Evolutionary conservation across 2,329 filamentous ascomycete species (phyloP).

Genomic region (Hypoxylon sp.): DNA sequence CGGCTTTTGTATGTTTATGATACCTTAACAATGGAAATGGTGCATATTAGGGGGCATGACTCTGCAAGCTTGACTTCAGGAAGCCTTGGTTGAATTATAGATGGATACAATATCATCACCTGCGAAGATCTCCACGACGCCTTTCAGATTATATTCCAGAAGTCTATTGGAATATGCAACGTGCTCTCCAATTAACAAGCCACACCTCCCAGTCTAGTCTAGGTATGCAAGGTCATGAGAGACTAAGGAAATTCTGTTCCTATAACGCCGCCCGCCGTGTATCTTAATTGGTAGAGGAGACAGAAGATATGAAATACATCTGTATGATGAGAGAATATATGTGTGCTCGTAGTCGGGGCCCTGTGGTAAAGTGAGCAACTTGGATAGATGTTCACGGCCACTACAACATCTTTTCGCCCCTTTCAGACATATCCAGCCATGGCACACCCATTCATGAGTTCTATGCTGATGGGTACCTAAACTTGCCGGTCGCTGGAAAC

Average conservation of each 20-base stretch:
- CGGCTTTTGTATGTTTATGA: constrained; percentile 27
- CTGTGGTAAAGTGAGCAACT: no score
- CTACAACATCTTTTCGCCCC: no score
- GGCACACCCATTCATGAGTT: no score
- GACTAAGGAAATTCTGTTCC: background rate
- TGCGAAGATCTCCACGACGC: background rate
- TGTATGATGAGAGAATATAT: no score
- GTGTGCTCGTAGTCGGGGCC: no score
- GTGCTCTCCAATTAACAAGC: background rate
- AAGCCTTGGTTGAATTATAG: background rate
- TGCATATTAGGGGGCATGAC: background rate
- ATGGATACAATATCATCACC: background rate
- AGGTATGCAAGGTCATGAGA: background rate
- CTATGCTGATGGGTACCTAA: background rate
- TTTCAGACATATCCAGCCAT: no score
- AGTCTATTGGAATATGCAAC: background rate
- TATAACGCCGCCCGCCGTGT: no score
- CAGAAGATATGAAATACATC: no score
- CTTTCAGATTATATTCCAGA: background rate
- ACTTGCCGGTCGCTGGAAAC: background rate
- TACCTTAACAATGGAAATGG: constrained; percentile 29
- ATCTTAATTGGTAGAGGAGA: no score
- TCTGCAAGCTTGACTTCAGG: background rate
- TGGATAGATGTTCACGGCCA: no score
- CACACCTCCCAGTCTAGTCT: background rate